phyloP scores from a whole-genome alignment of 139 green algal species.

The Deuterostichococcus epilithicus region DNA sequence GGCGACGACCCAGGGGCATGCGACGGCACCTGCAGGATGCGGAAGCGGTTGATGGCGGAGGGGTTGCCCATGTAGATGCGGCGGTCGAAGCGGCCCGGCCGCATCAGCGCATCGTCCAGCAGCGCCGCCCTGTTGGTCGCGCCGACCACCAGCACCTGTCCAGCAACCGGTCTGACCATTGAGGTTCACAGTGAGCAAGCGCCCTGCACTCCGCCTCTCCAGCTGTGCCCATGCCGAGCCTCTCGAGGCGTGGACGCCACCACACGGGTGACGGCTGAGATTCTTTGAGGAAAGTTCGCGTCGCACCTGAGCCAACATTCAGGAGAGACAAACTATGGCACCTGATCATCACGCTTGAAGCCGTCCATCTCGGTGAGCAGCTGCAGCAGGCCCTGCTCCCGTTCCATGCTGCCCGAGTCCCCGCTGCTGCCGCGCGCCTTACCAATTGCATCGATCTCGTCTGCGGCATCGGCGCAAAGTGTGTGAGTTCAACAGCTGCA shows the following conservation, averaged over 20 bases:
- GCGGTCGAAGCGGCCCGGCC: slow-evolving; percentile 72
- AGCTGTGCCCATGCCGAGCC: no score
- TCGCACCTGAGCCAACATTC: no score
- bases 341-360: slow-evolving; percentile 35
- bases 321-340: background rate
- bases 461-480: slow-evolving; percentile 37
- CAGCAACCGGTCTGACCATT: no score
- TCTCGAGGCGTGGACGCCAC: no score
- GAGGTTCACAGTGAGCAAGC: no score
- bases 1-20: no score
- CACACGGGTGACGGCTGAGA: no score
- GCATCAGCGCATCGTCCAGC: slow-evolving; percentile 69
- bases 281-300: no score
- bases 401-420: slow-evolving; percentile 57
- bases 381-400: slow-evolving; percentile 73
- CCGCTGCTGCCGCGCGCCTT: slow-evolving; percentile 46
- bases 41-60: slow-evolving; percentile 42
- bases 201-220: no score
- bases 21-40: slow-evolving; percentile 45
- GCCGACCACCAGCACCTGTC: slow-evolving; percentile 63
- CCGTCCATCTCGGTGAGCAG: slow-evolving; percentile 75
- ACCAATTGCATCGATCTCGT: slow-evolving; percentile 98
- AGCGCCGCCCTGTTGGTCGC: slow-evolving; percentile 67
- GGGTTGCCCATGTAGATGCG: slow-evolving; percentile 68
- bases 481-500: background rate